Percentiles rank a stretch among this genome's conserved stretches.
These are phyloP conservation scores for Perkinsus olseni DNA, from an alignment of 169 alveolate species.

Conservation along the genomic window DNA sequence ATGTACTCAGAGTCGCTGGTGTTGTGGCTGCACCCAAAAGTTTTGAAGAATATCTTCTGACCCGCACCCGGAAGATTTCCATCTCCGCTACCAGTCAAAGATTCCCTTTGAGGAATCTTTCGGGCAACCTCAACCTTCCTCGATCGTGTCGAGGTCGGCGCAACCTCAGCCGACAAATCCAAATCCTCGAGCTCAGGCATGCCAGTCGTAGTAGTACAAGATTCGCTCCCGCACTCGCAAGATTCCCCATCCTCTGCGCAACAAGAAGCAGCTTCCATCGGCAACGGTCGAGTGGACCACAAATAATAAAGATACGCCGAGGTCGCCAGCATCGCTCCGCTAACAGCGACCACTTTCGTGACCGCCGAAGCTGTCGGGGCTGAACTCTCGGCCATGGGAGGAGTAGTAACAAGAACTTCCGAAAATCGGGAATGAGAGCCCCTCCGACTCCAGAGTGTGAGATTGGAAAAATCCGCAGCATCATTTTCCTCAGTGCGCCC, in stretches of 20 bases:
- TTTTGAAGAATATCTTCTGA: slow-evolving; percentile 75
- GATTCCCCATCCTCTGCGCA: not conserved
- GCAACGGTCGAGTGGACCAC: not conserved
- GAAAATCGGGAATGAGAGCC: no score
- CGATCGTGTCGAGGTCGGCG: not conserved
- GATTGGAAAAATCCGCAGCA: no score
- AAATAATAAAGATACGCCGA: not conserved
- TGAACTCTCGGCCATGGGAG: no score
- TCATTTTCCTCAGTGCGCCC: no score
- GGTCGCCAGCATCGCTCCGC: not conserved
- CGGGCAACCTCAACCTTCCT: not conserved
- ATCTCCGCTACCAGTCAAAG: not conserved
- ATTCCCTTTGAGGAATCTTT: not conserved
- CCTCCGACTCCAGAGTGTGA: no score
- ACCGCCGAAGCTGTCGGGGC: not conserved
- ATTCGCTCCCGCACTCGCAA: not conserved
- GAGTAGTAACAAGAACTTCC: not conserved
- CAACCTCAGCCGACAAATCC: not conserved
- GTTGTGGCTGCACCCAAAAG: slow-evolving; percentile 99
- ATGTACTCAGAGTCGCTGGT: slow-evolving; percentile 92
- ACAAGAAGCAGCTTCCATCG: not conserved
- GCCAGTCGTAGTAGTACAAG: not conserved
- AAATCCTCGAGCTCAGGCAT: not conserved
- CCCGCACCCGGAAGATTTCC: slow-evolving; percentile 58
- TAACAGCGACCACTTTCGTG: not conserved